These are phyloP conservation scores for Claviceps cyperi DNA, from an alignment of 2,329 filamentous ascomycete genomes.

Conservation along the genomic window DNA sequence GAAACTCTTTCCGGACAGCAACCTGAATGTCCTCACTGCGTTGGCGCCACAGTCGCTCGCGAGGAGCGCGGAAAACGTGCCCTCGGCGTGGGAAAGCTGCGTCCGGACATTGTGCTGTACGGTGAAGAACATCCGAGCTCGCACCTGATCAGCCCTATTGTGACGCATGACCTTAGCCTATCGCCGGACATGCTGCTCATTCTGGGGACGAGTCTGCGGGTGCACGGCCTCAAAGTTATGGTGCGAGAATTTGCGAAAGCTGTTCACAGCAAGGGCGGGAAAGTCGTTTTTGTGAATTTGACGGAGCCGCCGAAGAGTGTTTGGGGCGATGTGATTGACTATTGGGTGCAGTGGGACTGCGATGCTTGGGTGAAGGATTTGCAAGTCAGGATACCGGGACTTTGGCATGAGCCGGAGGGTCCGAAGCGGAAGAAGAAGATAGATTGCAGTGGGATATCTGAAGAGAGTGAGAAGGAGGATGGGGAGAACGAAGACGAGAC, in stretches of 20 bases:
- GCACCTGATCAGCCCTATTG: conserved; percentile 51
- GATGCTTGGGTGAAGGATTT: conserved; percentile 58
- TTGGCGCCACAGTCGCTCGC: conserved; percentile 44
- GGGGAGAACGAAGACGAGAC: conserved; percentile 19
- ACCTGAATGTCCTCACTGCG: conserved; percentile 53
- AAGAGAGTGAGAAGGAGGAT: conserved; percentile 14
- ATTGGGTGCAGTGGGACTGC: conserved; percentile 62
- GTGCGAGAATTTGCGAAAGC: conserved; percentile 58
- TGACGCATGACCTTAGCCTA: conserved; percentile 51
- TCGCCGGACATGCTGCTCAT: conserved; percentile 55
- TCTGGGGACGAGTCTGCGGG: conserved; percentile 54
- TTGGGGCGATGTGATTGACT: conserved; percentile 61
- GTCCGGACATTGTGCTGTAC: conserved; percentile 61
- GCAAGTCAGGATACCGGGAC: conserved; percentile 39
- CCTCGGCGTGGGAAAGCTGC: conserved; percentile 50
- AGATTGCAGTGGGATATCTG: conserved; percentile 13
- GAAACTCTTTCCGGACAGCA: conserved; percentile 49
- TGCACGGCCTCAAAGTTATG: conserved; percentile 57
- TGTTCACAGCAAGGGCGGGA: conserved; percentile 52
- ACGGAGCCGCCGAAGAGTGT: conserved; percentile 57
- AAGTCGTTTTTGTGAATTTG: conserved; percentile 59
- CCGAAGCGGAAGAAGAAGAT: conserved; percentile 26
- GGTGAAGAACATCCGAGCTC: conserved; percentile 59
- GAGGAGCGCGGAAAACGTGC: conserved; percentile 52
- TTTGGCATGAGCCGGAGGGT: conserved; percentile 41